phyloP scores from a whole-genome alignment of 139 green algal species.

The Coelastrella sp. region DNA sequence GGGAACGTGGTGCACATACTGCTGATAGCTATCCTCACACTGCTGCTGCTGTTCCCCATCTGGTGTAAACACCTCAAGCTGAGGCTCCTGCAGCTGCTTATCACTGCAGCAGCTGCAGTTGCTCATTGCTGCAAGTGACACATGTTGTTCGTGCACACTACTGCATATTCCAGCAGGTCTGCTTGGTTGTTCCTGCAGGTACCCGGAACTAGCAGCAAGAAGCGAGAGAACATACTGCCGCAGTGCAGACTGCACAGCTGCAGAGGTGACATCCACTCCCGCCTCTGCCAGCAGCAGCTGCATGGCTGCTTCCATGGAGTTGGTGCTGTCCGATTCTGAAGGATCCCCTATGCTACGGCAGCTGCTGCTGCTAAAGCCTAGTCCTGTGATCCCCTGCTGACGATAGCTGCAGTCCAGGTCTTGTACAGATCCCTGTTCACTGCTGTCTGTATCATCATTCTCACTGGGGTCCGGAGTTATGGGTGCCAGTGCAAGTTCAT shows the following conservation, averaged over 20 bases:
- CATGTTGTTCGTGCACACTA: slow-evolving; percentile 30
- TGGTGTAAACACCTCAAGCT: slow-evolving; percentile 22
- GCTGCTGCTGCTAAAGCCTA: not conserved
- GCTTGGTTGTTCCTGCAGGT: slow-evolving; percentile 55
- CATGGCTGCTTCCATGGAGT: slow-evolving; percentile 54
- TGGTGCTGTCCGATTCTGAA: not conserved
- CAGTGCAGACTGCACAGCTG: slow-evolving; percentile 54
- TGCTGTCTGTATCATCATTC: slow-evolving; percentile 50
- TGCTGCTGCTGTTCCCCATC: slow-evolving; percentile 37
- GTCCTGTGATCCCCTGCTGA: not conserved
- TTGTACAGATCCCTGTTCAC: not conserved
- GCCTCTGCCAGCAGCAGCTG: slow-evolving; percentile 47
- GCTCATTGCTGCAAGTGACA: slow-evolving; percentile 7
- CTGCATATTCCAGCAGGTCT: slow-evolving; percentile 44
- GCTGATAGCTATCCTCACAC: slow-evolving; percentile 23
- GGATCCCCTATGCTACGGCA: not conserved
- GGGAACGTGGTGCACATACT: slow-evolving; percentile 39
- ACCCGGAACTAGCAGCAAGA: slow-evolving; percentile 75
- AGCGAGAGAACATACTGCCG: slow-evolving; percentile 71
- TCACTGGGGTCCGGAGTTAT: slow-evolving; percentile 60
- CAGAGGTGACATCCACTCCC: slow-evolving; percentile 11
- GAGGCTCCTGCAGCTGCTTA: not conserved
- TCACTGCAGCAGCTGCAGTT: slow-evolving; percentile 40
- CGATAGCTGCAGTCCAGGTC: not conserved
- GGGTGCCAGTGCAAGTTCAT: slow-evolving; percentile 41